These are phyloP conservation scores for Yamagishiella unicocca DNA, from an alignment of 139 green algal genomes.

Conservation along the genomic window DNA sequence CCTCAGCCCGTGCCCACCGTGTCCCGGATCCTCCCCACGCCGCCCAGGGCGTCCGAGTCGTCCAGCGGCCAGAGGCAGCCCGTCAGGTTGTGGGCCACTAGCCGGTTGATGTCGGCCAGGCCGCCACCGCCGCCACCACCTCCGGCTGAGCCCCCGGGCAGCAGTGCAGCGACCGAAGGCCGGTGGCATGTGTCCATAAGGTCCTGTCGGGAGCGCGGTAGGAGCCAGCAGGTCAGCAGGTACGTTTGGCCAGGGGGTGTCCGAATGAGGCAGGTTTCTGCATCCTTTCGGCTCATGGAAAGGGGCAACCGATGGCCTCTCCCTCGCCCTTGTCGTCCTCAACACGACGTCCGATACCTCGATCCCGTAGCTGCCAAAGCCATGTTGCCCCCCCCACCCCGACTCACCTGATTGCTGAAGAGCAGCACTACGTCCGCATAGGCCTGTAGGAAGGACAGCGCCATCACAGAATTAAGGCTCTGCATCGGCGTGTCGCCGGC, in stretches of 20 bases:
- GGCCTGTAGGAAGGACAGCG: conserved; percentile 62
- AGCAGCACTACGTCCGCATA: conserved; percentile 63
- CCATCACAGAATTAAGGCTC: conserved; percentile 58
- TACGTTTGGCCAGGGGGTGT: too few relatives aligned
- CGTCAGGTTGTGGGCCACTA: conserved; percentile 32
- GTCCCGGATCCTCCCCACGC: conserved; percentile 52
- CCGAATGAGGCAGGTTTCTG: too few relatives aligned
- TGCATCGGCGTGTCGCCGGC: conserved; percentile 66
- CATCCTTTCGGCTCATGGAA: too few relatives aligned
- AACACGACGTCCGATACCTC: too few relatives aligned
- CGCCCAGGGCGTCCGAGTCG: conserved; percentile 26
- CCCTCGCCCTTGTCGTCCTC: too few relatives aligned
- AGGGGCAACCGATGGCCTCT: too few relatives aligned
- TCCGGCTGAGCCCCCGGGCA: background rate
- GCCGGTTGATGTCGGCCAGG: conserved; percentile 48
- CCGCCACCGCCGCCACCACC: background rate
- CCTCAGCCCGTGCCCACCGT: too few relatives aligned
- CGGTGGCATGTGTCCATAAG: conserved; percentile 44
- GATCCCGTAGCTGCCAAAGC: background rate
- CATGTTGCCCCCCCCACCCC: background rate
- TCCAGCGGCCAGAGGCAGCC: conserved; percentile 60
- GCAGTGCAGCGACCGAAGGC: conserved; percentile 18
- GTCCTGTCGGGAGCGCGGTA: too few relatives aligned
- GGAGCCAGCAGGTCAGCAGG: too few relatives aligned
- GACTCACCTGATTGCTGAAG: conserved; percentile 50